phyloP scores from a whole-genome alignment of 371 early-diverging fungal species.

The Lichtheimia corymbifera region DNA sequence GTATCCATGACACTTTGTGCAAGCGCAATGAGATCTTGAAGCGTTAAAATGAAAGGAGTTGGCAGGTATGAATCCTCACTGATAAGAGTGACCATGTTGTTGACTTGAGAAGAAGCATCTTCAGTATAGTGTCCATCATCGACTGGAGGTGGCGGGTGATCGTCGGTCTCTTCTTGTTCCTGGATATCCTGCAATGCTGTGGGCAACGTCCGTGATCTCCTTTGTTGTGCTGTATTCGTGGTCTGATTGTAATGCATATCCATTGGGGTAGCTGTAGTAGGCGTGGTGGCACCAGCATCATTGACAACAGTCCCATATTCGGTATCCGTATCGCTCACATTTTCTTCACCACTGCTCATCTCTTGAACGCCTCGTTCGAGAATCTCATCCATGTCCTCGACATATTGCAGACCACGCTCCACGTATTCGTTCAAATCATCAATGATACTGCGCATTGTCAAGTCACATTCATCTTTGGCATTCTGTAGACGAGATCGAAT shows the following conservation, averaged over 20 bases:
- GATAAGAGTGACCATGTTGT: constrained; percentile 47
- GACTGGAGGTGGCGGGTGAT: background rate
- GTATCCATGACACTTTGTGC: constrained; percentile 63
- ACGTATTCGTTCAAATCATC: constrained; percentile 73
- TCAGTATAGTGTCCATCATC: background rate
- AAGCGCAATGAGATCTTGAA: constrained; percentile 58
- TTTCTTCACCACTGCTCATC: constrained; percentile 24
- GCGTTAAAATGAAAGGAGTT: constrained; percentile 60
- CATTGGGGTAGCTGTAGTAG: background rate
- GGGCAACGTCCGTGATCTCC: constrained; percentile 4
- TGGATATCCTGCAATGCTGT: constrained; percentile 21
- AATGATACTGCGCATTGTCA: constrained; percentile 65
- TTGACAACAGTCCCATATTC: constrained; percentile 1
- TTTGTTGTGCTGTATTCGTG: background rate
- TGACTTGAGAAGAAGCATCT: constrained; percentile 25
- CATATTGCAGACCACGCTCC: constrained; percentile 65
- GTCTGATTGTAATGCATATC: background rate
- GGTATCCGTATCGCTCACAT: constrained; percentile 5
- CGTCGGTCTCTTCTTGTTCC: constrained; percentile 20
- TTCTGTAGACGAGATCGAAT: constrained; percentile 38
- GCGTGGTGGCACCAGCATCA: background rate
- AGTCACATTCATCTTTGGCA: constrained; percentile 50
- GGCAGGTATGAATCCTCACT: constrained; percentile 61
- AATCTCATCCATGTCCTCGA: constrained; percentile 47
- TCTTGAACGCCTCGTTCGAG: constrained; percentile 17